Evolutionary conservation across 106 monocot genomes (phyloP), one percentile per base, ranked within the genome.

Genomic region (Dioscorea alata): DNA sequence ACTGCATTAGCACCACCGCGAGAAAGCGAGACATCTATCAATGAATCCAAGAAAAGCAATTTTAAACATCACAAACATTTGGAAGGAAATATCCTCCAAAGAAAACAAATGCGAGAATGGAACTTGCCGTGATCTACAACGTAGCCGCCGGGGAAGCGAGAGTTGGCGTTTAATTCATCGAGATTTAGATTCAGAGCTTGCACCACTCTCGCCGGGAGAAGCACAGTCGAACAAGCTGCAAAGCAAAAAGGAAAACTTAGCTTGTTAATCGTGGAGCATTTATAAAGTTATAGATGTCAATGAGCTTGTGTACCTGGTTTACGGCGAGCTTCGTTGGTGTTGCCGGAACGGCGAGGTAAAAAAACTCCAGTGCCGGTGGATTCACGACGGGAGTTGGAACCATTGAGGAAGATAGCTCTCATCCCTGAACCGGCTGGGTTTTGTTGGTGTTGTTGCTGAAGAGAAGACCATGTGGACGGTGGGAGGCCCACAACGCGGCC

Each of bases 361-460:
- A 82, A 82, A 1, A 82, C 82, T 1, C 82, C 82, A 8, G 82
- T 82, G 9, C 83, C 83, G 25, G 48, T 64, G 6, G 82, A 73
- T 58, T 71, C 72, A 50, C 50, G 58, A 3, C 76, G 49, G 4
- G 60, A 13, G 15, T 56, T 58, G 33, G 52, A 1, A 2, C 50
- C 50, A 13, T 24, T 57, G 9, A 77, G 69, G 51, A 77, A 72
- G 3, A 77, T 69, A 8, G 82, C 76, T 31, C 77, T 28, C 76
- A 77, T 77, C 2, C 76, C 76, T 5, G 65, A 66, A 2, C 67
- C 67, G 0, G 52, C 4, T 13, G 33, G 64, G 0, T 49, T 17
- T 20, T n/a, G 61, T 54, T 35, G 69, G 13, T 59, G 69, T 33
- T 57, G 69, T 7, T 63, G 58, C 8, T 69, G 63, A 4, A 68